Base-by-base conservation (phyloP, 768 basidiomycete species). In the Hygrocybe coccinea region DNA sequence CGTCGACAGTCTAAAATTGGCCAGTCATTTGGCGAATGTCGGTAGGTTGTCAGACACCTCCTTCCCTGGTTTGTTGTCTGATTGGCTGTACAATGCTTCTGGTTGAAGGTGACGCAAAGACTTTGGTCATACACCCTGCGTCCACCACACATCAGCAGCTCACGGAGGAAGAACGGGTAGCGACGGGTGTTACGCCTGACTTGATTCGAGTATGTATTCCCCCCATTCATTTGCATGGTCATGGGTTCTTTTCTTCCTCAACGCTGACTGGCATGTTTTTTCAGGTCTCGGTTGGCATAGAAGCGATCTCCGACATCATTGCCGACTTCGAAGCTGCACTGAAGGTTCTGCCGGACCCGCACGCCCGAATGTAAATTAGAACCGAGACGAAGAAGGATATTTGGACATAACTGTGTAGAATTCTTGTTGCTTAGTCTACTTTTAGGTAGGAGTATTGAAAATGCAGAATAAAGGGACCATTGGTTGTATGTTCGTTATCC, bases 61-160 rank as follows among this genome's bases (percentile, higher is more conserved):
- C 7, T 9, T 35, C 33, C 29, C 43, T 48, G 41, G 6, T 11
- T n/a, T 8, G 17, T 41, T 15, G 15, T 33, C 21, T 5, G 15
- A 17, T 41, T 41, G 7, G 21, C 33, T 15, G 21, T 6, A 15
- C 38, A 19, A 17, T 34, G n/a, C 36, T 50, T n/a, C 14, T 34
- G 29, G 0, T 49, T 53, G 21, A 9, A 77, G 81, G 83, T 24
- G 85, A 87, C 56, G 83, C 85, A n/a, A 89, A 91, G 71, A 89
- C 85, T 6, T 78, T 91, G 14, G 85, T 88, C 38, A 87, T 91
- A 56, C 86, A 88, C 63, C 88, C 89, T 1, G 86, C 84, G 4
- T 79, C 80, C 21, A 90, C 90, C 21, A 91, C 89, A 0, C 89
- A 92, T 63, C 74, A 82, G 37, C 87, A 90, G 67, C 73, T 90